These are phyloP conservation scores for Alternaria arbusti DNA, from an alignment of 2,329 filamentous ascomycete species.

Conservation along the genomic window DNA sequence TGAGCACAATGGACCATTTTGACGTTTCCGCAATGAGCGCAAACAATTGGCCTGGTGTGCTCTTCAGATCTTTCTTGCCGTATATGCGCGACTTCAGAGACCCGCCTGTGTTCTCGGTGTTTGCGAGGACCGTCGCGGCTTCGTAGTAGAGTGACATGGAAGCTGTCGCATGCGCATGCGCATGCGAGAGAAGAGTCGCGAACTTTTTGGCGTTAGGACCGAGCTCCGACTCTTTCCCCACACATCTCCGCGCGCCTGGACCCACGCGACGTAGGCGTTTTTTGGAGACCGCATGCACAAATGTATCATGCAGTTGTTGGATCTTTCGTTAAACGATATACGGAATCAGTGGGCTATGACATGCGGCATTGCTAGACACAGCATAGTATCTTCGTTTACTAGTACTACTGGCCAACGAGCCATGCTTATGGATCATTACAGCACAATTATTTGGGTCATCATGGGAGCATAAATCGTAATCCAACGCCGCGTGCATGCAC, in stretches of 20 bases:
- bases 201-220: conserved; percentile 11
- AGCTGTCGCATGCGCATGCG: conserved; percentile 8
- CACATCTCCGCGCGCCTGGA: conserved; percentile 3
- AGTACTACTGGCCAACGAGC: not conserved
- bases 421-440: not conserved
- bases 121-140: conserved; percentile 75
- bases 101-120: conserved; percentile 69
- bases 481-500: not conserved
- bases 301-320: too few species aligned
- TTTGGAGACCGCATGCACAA: too few species aligned
- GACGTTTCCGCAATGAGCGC: conserved; percentile 84
- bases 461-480: not conserved
- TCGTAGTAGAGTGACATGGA: conserved; percentile 95
- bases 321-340: too few species aligned
- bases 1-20: conserved; percentile 88
- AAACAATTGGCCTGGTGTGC: conserved; percentile 80
- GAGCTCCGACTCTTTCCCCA: conserved; percentile 12
- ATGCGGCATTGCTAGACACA: not conserved
- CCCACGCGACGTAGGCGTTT: not conserved
- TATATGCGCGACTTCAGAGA: conserved; percentile 90
- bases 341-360: too few species aligned
- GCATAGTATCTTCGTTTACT: not conserved
- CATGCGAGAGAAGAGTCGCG: not conserved
- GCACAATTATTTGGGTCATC: not conserved
- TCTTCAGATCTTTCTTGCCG: conserved; percentile 74